phyloP scores from a whole-genome alignment of 345 rosid genomes.

The Conringia planisiliqua region DNA sequence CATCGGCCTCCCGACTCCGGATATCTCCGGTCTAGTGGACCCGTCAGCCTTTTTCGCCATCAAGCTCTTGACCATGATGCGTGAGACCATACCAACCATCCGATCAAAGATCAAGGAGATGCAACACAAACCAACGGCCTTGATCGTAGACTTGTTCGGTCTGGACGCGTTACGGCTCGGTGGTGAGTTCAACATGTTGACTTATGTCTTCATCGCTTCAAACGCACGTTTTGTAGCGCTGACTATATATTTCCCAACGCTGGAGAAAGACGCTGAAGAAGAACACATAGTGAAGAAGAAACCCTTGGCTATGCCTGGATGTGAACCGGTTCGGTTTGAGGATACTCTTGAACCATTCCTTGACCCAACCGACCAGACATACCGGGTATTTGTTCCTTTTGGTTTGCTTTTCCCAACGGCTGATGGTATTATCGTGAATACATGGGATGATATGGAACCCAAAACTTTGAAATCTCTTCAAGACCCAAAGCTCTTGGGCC shows the following conservation, averaged over 20 bases:
- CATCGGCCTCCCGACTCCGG: constrained; percentile 38
- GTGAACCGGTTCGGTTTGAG: constrained; percentile 42
- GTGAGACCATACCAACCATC: constrained; percentile 38
- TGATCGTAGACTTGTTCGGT: constrained; percentile 52
- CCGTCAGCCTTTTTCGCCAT: constrained; percentile 25
- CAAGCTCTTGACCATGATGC: constrained; percentile 35
- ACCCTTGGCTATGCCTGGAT: constrained; percentile 49
- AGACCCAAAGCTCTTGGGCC: constrained; percentile 25
- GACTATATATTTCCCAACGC: constrained; percentile 25
- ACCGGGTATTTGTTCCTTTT: constrained; percentile 11
- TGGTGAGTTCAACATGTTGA: constrained; percentile 44
- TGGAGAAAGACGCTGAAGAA: constrained; percentile 18
- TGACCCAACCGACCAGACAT: constrained; percentile 28
- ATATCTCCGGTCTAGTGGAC: constrained; percentile 38
- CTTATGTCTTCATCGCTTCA: constrained; percentile 39
- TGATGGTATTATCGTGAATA: constrained; percentile 33
- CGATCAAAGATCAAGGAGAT: constrained; percentile 37
- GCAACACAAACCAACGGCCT: constrained; percentile 37
- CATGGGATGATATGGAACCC: constrained; percentile 36
- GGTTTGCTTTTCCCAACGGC: constrained; percentile 24
- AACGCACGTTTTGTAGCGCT: constrained; percentile 50
- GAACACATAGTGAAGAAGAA: constrained; percentile 26
- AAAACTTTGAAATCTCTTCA: constrained; percentile 30
- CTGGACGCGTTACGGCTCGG: constrained; percentile 44
- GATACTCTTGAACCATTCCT: constrained; percentile 42